phyloP scores from a whole-genome alignment of 2,329 filamentous ascomycete genomes.

The Diaporthe caulivora region DNA sequence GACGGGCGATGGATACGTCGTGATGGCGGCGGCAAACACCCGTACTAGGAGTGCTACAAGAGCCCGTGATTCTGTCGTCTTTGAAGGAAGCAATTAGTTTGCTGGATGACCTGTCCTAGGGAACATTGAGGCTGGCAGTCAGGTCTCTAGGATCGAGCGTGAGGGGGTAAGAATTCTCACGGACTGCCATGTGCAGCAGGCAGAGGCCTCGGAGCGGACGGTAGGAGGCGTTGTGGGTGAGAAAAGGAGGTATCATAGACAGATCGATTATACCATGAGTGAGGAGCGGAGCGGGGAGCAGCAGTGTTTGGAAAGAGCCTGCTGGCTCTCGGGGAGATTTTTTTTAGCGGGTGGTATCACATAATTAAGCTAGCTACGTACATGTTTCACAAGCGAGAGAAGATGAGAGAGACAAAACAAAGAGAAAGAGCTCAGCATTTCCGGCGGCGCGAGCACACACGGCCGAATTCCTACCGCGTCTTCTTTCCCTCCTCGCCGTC shows the following conservation, averaged over 20 bases:
- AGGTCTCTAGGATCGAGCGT: not conserved
- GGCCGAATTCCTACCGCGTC: slow-evolving; percentile 47
- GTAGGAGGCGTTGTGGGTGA: not conserved
- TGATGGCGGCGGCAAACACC: too few relatives aligned
- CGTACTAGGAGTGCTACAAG: too few relatives aligned
- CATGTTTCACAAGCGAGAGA: slow-evolving; percentile 13
- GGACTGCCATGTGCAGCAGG: not conserved
- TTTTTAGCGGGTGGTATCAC: slow-evolving; percentile 26
- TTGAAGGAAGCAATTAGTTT: not conserved
- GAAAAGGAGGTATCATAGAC: slow-evolving; percentile 9
- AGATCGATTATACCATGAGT: slow-evolving; percentile 23
- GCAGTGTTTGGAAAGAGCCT: not conserved
- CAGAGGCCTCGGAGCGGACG: not conserved
- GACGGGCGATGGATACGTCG: too few relatives aligned
- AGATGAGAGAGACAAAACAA: not conserved
- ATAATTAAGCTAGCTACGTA: slow-evolving; percentile 32
- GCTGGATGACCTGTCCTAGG: not conserved
- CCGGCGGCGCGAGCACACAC: not conserved
- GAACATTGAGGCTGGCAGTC: not conserved
- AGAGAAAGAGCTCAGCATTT: slow-evolving; percentile 18
- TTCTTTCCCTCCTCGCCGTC: slow-evolving; percentile 51
- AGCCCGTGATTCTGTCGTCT: not conserved
- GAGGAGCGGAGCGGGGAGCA: not conserved
- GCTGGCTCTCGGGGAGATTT: not conserved
- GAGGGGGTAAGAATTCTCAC: not conserved